Evolutionary conservation across 2,329 filamentous ascomycete species (phyloP).

Genomic region (Chlorencoelia australis): DNA sequence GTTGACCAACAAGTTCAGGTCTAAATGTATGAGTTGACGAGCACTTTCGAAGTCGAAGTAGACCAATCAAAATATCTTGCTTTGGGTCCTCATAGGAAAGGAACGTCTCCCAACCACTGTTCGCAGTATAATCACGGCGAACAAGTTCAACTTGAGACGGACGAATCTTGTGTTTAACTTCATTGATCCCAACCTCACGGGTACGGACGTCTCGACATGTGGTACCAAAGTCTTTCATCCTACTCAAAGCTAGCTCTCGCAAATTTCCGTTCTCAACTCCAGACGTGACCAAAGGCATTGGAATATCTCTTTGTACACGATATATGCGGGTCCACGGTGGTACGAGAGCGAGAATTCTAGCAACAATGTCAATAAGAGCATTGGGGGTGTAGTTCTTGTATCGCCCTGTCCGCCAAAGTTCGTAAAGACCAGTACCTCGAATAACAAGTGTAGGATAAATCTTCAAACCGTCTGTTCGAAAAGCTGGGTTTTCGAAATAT

Average conservation of each 20-base stretch:
- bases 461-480: conserved; percentile 92
- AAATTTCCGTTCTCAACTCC: conserved; percentile 97
- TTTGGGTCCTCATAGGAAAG: conserved; percentile 96
- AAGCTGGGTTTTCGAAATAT: conserved; percentile 94
- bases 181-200: conserved; percentile 94
- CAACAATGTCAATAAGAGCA: conserved; percentile 88
- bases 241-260: conserved; percentile 82
- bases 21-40: conserved; percentile 87
- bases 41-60: conserved; percentile 84
- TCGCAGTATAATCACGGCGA: conserved; percentile 85
- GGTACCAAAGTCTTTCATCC: conserved; percentile 99
- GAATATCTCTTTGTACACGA: conserved; percentile 94
- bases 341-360: conserved; percentile 87
- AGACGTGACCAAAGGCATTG: conserved; percentile 98
- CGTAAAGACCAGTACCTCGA: conserved; percentile 89
- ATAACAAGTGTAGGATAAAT: conserved; percentile 98
- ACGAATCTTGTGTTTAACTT: conserved; percentile 97
- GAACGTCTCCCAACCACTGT: conserved; percentile 98
- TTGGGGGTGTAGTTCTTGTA: conserved; percentile 99
- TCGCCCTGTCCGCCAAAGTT: conserved; percentile 90
- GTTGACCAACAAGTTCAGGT: conserved; percentile 74
- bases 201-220: conserved; percentile 94
- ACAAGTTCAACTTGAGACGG: conserved; percentile 95
- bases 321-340: conserved; percentile 98
- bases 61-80: conserved; percentile 90